Base-by-base conservation (phyloP, 1,284 basidiomycete species). In the Cyathus olla region DNA sequence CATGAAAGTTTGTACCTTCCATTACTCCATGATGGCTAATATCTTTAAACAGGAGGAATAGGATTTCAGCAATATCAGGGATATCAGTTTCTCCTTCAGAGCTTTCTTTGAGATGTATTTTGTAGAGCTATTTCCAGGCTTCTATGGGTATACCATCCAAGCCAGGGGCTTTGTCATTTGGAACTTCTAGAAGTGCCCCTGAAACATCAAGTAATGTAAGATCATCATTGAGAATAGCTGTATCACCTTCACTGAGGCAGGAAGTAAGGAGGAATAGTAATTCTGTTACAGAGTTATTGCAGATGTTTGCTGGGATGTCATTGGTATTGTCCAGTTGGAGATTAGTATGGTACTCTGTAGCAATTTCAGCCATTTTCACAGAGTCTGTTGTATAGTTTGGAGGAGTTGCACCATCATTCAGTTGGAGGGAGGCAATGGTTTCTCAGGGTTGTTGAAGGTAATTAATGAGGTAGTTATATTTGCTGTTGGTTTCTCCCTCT, bases 1-100 rank as follows among this genome's bases (percentile, higher is more conserved):
- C 48, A 2, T 72, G 29, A 47, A 81, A 78, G 1, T 56, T 28
- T 4, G 62, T 49, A 1, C 39, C 39, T 42, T 4, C 9, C 17
- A 5, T 17, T 4, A 42, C 39, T 10, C 39, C 39, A 19, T 10
- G 5, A 4, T 10, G 9, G 39, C 39, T 42, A 19, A 42, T 42
- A 17, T 42, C 39, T 4, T 8, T 5, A n/a, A 10, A 42, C 19
- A 42, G 15, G 9, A 4, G 11, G 4, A 10, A 5, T n/a, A 42
- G 11, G 11, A 42, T 42, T 5, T 13, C 19, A 42, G 17, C 19
- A 4, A 42, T 42, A 19, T 42, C 39, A 11, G 39, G 39, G 11
- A 5, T 4, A 5, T n/a, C 61, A 58, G 47, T 29, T 49, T 17
- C 19, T 42, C 39, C 17, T 4, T 42, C 19, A 17, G 39, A 17